These are phyloP conservation scores for Suillus occidentalis DNA, from an alignment of 768 basidiomycete genomes.

Conservation along the genomic window DNA sequence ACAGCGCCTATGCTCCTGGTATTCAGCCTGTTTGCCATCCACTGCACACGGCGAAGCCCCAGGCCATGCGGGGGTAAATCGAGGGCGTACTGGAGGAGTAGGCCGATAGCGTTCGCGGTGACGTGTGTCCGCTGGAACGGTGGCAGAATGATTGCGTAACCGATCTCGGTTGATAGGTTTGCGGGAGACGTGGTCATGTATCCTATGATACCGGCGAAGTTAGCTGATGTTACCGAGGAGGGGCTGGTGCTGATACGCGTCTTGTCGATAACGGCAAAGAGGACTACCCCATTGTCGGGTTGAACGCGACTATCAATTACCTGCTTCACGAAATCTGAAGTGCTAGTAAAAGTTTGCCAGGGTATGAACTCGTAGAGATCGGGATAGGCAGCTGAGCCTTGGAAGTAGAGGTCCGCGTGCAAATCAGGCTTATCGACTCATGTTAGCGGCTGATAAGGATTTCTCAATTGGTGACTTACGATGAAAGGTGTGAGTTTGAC, in stretches of 20 bases:
- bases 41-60: conserved; percentile 61
- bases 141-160: conserved; percentile 53
- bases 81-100: conserved; percentile 50
- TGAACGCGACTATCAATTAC: conserved; percentile 38
- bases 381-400: conserved; percentile 33
- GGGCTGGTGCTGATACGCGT: conserved; percentile 21
- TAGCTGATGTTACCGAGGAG: background rate
- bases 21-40: conserved; percentile 56
- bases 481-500: conserved; percentile 53
- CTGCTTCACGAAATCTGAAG: conserved; percentile 35
- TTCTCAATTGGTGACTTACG: background rate
- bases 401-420: conserved; percentile 43
- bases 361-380: conserved; percentile 49
- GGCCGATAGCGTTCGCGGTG: conserved; percentile 50
- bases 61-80: conserved; percentile 45
- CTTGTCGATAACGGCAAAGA: conserved; percentile 60
- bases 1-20: conserved; percentile 48
- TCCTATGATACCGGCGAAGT: conserved; percentile 54
- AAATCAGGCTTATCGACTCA: conserved; percentile 37
- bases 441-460: background rate
- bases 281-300: conserved; percentile 31
- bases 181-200: conserved; percentile 44
- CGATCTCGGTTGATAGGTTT: conserved; percentile 53
- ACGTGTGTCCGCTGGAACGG: conserved; percentile 66
- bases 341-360: conserved; percentile 46